Base-by-base conservation (phyloP, 2,329 filamentous ascomycete species). In the Exophiala xenobiotica region DNA sequence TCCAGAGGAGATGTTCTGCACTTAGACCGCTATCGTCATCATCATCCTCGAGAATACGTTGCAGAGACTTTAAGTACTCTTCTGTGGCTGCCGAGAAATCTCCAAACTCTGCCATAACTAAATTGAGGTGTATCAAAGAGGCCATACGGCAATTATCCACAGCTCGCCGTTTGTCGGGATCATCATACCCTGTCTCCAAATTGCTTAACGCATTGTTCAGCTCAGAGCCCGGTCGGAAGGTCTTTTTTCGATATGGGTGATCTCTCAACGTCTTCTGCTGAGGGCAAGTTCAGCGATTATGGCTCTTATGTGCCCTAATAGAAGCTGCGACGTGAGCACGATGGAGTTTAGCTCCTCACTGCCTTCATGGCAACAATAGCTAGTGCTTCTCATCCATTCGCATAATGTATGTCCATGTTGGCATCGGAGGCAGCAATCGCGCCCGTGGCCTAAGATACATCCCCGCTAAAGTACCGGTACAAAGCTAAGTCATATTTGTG, bases 1-100 rank as follows among this genome's bases (percentile, higher is more conserved):
- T 54, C 51, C 51, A 54, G 9, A 54, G 31, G 12, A 54, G 37
- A 38, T 54, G 51, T 29, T 54, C 46, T 5, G 51, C 51, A 18
- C 40, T 50, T 4, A 54, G 31, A 27, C 38, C 40, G 42, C 51
- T 54, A 20, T 54, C 51, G 5, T 54, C 51, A 33, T 50, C 43
- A 19, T 46, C 37, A 19, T 50, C 37, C 9, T 54, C 42, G 27
- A 49, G 35, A n/a, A 54, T 54, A 9, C 26, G 41, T 16, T 46
- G 40, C 6, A 54, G 46, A 16, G 33, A 20, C 16, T 16, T 12
- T 14, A 54, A 19, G 29, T 42, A 54, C 6, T 46, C 43, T 18
- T 54, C 51, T 1, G 42, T 44, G 12, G 27, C 29, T 3, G 8
- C 16, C 4, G 51, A 50, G 12, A 54, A 41, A 38, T 51, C 51